These are phyloP conservation scores for Termitomyces sp. DNA, from an alignment of 768 basidiomycete species.

Conservation along the genomic window DNA sequence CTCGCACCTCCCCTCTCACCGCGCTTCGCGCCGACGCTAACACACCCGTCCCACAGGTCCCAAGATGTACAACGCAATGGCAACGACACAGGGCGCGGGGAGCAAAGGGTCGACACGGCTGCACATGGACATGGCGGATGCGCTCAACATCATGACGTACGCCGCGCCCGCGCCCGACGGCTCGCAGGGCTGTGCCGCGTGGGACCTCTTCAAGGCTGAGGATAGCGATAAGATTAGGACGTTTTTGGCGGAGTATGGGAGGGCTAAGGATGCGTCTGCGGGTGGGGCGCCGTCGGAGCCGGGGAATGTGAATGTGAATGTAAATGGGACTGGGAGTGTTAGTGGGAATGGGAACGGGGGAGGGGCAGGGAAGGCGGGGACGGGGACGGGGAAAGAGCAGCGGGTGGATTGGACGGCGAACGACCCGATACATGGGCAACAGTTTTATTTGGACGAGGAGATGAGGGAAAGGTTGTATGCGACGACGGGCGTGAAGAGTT, in stretches of 20 bases:
- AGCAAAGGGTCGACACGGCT: slow-evolving; percentile 83
- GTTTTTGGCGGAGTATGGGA: slow-evolving; percentile 50
- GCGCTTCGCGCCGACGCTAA: neutral
- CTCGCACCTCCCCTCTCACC: slow-evolving; percentile 2
- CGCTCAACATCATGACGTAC: slow-evolving; percentile 87
- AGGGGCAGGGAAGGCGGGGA: too few relatives aligned
- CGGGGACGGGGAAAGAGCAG: neutral
- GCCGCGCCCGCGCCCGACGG: slow-evolving; percentile 53
- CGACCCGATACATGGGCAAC: slow-evolving; percentile 91
- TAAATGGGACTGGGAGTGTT: neutral
- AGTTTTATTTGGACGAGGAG: slow-evolving; percentile 73
- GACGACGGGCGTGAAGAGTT: slow-evolving; percentile 66
- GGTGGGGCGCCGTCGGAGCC: too few relatives aligned
- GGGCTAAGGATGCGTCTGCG: neutral
- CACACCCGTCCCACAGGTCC: slow-evolving; percentile 54
- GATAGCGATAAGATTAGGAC: slow-evolving; percentile 74
- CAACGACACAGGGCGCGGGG: slow-evolving; percentile 56
- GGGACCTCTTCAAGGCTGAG: slow-evolving; percentile 84
- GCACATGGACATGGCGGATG: slow-evolving; percentile 95
- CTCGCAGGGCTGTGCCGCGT: slow-evolving; percentile 75
- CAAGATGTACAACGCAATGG: slow-evolving; percentile 93
- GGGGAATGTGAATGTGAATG: neutral
- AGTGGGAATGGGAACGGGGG: neutral
- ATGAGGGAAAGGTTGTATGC: slow-evolving; percentile 65
- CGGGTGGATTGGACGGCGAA: slow-evolving; percentile 20